Evolutionary conservation across 139 green algal species (phyloP).

Genomic region (Coelastrella sp.): DNA sequence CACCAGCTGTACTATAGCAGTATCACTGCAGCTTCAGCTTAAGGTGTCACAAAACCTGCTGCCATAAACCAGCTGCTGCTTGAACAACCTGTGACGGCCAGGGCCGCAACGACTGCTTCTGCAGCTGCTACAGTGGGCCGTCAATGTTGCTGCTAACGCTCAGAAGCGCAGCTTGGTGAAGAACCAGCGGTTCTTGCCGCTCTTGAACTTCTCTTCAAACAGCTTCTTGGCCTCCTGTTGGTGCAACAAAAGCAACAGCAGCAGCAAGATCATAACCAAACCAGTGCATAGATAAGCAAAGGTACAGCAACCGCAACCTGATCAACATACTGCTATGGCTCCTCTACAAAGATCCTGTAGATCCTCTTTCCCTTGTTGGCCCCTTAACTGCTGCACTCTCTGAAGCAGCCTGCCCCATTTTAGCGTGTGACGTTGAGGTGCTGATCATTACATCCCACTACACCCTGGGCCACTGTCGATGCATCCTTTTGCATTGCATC

Average conservation of each 20-base stretch:
- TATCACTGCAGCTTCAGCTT: neutral
- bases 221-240: slow-evolving; percentile 92
- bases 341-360: no score
- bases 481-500: no score
- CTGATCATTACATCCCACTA: no score
- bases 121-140: neutral
- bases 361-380: no score
- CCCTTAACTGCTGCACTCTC: no score
- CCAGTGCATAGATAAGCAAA: no score
- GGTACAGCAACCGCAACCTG: no score
- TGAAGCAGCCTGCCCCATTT: no score
- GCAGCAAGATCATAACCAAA: no score
- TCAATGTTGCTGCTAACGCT: slow-evolving; percentile 31
- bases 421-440: no score
- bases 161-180: slow-evolving; percentile 99
- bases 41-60: neutral
- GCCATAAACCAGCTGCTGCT: neutral
- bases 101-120: neutral
- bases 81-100: neutral
- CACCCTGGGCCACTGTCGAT: no score
- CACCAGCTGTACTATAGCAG: neutral
- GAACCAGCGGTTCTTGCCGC: slow-evolving; percentile 99
- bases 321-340: no score
- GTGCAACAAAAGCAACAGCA: neutral
- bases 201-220: slow-evolving; percentile 99